Conservation (phyloP, 306 rosid species). For the Urtica urens region DNA sequence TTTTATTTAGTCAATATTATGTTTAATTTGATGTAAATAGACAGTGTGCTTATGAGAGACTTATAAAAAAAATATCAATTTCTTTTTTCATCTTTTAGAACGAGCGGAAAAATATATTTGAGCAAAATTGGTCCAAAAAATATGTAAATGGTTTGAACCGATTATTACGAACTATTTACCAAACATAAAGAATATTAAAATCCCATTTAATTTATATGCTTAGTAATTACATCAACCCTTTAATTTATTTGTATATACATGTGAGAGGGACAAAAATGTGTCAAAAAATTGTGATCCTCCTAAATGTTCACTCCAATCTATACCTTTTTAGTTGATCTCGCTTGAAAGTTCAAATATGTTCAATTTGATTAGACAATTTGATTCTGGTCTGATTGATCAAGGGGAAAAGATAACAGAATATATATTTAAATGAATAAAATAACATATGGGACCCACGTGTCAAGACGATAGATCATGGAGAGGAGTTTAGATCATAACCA, state of each 20-base stretch:
- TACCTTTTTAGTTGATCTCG: constrained; percentile 16
- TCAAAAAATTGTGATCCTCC: constrained; percentile 18
- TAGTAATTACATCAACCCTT: no score
- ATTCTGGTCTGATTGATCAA: neutral
- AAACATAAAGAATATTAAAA: constrained; percentile 25
- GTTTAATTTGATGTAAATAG: no score
- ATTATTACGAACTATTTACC: no score
- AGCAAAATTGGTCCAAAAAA: no score
- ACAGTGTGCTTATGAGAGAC: no score
- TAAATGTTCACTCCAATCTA: constrained; percentile 14
- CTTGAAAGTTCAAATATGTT: constrained; percentile 1
- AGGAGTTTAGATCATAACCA: constrained; percentile 19
- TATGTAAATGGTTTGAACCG: no score
- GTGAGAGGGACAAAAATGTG: constrained; percentile 33
- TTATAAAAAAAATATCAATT: no score
- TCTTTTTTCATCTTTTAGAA: no score
- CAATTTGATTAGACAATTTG: no score
- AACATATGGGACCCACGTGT: constrained; percentile 37
- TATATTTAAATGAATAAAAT: neutral
- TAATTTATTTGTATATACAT: no score
- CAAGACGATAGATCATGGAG: constrained; percentile 45
- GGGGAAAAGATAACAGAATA: neutral
- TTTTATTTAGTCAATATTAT: no score
- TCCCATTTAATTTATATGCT: constrained; percentile 20
- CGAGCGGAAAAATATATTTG: no score